These are phyloP conservation scores for Aspergillus novofumigatus DNA, from an alignment of 2,329 filamentous ascomycete genomes.

Conservation along the genomic window DNA sequence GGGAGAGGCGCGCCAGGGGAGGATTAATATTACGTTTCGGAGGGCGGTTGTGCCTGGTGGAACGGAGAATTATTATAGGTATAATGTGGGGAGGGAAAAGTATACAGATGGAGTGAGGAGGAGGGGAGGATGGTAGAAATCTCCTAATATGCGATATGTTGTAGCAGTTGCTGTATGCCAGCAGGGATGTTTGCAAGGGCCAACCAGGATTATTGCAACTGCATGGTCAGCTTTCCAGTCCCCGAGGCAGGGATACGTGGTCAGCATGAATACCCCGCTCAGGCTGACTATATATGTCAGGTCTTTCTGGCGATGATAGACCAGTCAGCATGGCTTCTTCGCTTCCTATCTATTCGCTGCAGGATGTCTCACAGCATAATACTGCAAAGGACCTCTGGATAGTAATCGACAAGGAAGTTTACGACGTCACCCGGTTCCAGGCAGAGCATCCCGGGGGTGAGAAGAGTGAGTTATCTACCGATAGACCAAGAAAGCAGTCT, in stretches of 20 bases:
- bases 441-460: conserved; percentile 18
- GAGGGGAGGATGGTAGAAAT: conserved; percentile 21
- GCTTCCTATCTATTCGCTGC: not conserved
- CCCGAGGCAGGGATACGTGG: not conserved
- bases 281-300: not conserved
- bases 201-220: no score
- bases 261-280: not conserved
- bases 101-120: conserved; percentile 63
- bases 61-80: conserved; percentile 79
- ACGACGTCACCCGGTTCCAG: conserved; percentile 16
- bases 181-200: no score
- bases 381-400: conserved; percentile 11
- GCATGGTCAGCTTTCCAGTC: no score
- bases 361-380: not conserved
- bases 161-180: no score
- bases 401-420: conserved; percentile 18
- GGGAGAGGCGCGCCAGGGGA: conserved; percentile 58
- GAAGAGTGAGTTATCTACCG: not conserved
- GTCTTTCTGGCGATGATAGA: not conserved
- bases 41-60: conserved; percentile 66
- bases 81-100: conserved; percentile 68
- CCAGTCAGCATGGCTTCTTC: not conserved
- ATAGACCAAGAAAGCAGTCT: not conserved
- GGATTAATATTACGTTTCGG: conserved; percentile 76
- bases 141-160: not conserved